Base-by-base conservation (phyloP, 495 filamentous ascomycete species). In the Tuber indicum region DNA sequence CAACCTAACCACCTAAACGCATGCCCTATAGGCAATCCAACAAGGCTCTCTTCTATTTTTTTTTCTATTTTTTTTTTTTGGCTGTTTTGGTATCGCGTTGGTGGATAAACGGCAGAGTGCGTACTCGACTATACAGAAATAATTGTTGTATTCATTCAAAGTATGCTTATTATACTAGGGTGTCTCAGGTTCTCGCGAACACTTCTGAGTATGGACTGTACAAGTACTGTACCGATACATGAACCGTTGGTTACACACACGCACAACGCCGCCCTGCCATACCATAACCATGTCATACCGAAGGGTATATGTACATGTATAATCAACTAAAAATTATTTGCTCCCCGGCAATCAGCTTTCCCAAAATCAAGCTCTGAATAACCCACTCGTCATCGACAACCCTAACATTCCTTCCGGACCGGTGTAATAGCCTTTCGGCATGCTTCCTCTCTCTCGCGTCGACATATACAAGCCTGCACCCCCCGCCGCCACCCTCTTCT, bases 301-400 rank as follows among this genome's bases (percentile, higher is more conserved):
- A 12, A 32, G 58, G 26, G n/a, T 66, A 66, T 36, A 66, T 66
- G 36, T 36, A 66, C 6, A 66, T 17, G 32, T 16, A 66, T 36
- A 66, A 36, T 66, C 58, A 66, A 66, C 26, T 66, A 19, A 36
- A 62, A 32, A 62, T 12, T 32, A 10, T 32, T 45, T 73, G 84
- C 83, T 84, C 88, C 66, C 90, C 88, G 73, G 93, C 91, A 79
- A 92, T 87, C 78, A 97, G 81, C 75, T 89, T 89, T 8, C 94
- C 96, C 74, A 97, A 81, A 78, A 99, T 98, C 77, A 98, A 85
- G 84, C 94, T 98, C 86, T 99, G 96, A 75, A 97, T 91, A 45
- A 98, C 89, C 82, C 93, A 90, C 83, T 98, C 94, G 85, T 97
- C 93, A 46, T 91, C 91, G 70, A 97, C 88, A 76, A 93, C 83